Evolutionary conservation across 2,329 filamentous ascomycete species (phyloP), one percentile per base, ranked within the genome.

Genomic region (Curvularia spicifera): DNA sequence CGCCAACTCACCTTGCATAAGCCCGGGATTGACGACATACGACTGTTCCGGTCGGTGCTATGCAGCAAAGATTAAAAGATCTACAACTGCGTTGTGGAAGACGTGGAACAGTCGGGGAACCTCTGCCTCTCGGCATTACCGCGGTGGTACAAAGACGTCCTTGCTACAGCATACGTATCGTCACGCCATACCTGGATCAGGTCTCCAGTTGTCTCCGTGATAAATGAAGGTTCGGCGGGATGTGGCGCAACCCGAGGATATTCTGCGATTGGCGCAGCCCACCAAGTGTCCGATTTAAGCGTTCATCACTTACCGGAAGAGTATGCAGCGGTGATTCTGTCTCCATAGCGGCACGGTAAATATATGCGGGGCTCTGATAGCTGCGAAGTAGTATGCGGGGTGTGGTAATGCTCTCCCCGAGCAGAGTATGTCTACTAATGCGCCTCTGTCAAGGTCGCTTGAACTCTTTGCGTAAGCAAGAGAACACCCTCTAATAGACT

Each of bases 1-100:
- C 51, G 56, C 51, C 56, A 59, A 44, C 52, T 59, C 52, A 59
- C 45, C 52, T 43, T 51, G 56, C 56, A 59, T 56, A 40, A 29
- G 42, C 26, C 37, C 13, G 37, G 35, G 46, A 49, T 18, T n/a
- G 26, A 47, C 20, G 5, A 44, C 18, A 7, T 40, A 31, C 20
- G 28, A 46, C 44, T 35, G 28, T 20, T 46, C 26, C 33, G 29
- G 4, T 31, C 8, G 47, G 48, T 51, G 51, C 40, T 24, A 58
- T 55, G 40, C 26, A 18, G 22, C 43, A 24, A 24, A 44, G 33
- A 39, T 39, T 12, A n/a, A 28, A 55, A 49, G 39, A 39, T 18
- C 31, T 43, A 35, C 49, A n/a, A 35, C 10, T 15, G 29, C n/a
- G 40, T 40, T 33, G 22, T 42, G 49, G 31, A 28, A 35, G 29